Evolutionary conservation across 768 basidiomycete genomes (phyloP), one percentile per base, ranked within the genome.

Genomic region (Tremella fuciformis): DNA sequence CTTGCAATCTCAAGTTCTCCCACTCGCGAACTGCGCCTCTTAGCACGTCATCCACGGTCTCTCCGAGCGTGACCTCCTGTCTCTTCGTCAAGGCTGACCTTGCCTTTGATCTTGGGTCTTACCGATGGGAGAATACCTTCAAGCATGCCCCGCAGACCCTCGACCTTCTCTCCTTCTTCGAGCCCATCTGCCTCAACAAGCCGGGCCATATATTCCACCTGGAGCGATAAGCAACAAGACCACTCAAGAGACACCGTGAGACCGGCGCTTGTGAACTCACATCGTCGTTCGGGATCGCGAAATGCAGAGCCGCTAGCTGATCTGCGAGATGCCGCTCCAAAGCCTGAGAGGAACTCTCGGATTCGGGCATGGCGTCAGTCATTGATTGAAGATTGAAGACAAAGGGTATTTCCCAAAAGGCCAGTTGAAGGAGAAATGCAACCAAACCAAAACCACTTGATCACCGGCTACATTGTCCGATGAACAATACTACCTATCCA

Each of bases 101-200:
- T 15, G 49, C 29, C 22, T 46, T 48, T 21, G 4, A 16, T 1
- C 8, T 16, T 49, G 13, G n/a, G 44, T 52, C 65, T 60, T 39
- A 67, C 70, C 19, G 55, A 65, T 22, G 64, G 62, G 15, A 69
- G 65, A 16, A 66, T 58, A 42, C 70, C 73, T 49, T 76, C 75
- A 16, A 76, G 52, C 75, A 76, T 76, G 26, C 67, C 73, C 53
- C 62, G 69, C 1, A 73, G 68, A 13, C 75, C 75, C 52, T 76
- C 75, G 24, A 71, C 59, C 60, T 76, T 76, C 51, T 74, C 73
- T 13, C 69, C 67, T 18, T 65, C 54, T 44, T 73, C 73, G n/a
- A 76, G 54, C 3, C 73, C 75, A 38, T 76, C 75, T 58, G 74
- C 73, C 52, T 76, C 75, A 15, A 76, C 67, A 19, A 76, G 67